Evolutionary conservation across 306 rosid genomes (phyloP), one percentile per base, ranked within the genome.

Genomic region (Quercus glauca): DNA sequence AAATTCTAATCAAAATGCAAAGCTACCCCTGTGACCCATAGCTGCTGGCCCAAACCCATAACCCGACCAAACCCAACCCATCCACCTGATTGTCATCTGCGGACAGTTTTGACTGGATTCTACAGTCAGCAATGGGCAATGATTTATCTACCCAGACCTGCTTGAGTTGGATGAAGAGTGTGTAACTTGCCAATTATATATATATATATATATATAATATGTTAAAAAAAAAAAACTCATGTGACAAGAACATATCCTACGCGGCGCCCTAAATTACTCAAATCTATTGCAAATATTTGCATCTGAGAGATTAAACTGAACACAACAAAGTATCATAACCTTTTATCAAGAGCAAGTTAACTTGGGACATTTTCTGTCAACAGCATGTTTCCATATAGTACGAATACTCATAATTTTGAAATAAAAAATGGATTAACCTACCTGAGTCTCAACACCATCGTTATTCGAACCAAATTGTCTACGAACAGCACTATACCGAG

Each of bases 401-500:
- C 53, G 59, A 65, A 58, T 68, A 15, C 61, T 31, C 53, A 73
- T 53, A 69, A 61, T 75, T 70, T 71, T 12, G 67, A 82, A 79
- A 28, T 25, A 9, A 35, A 55, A 6, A 71, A 71, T 41, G 26
- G 45, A 59, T 77, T 71, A 57, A 25, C 81, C 65, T 87, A 93
- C 99, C 90, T 92, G 99, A 61, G 96, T 89, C 86, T 95, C 99
- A 75, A 71, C 80, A 76, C 91, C 92, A 45, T 94, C 94, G 59
- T 90, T 74, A 11, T 89, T 85, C 2, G 94, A 84, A 53, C 98
- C 99, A 84, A 95, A 95, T 71, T 95, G 99, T 79, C 99, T 84
- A 73, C 99, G 92, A 85, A 95, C 98, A 76, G 96, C 96, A 84
- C 99, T 95, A 73, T 93, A 95, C 85, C 99, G 91, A 26, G 99